Evolutionary conservation across 2,329 filamentous ascomycete species (phyloP), one percentile per base, ranked within the genome.

Genomic region (Chaetomium olivaceum): DNA sequence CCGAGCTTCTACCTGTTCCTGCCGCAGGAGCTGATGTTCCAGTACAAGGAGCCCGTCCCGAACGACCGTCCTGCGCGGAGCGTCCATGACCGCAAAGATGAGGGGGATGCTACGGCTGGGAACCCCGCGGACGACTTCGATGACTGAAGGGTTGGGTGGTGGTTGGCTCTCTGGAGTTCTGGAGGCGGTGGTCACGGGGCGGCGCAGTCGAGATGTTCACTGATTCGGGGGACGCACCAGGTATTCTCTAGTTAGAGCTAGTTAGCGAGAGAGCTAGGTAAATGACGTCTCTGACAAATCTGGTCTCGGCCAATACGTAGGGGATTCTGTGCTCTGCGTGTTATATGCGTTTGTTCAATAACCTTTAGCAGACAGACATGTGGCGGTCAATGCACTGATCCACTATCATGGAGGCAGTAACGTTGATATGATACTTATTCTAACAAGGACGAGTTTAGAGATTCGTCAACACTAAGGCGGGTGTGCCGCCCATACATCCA

Each of bases 1-100:
- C 86, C 86, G 3, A 85, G 83, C 0, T 91, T 90, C 73, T 87
- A 90, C 73, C 83, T 80, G 0, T 86, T 87, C 64, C 78, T 93
- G 29, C 83, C 85, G 0, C 91, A 93, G 74, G 85, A 89, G 70
- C 78, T 91, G 69, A 91, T 93, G 88, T 71, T 81, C 25, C 76
- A 81, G 21, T 93, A 85, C 83, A 91, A 87, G 74, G 77, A 83
- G 27, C 88, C 89, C 0, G 73, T 73, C 2, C 71, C 71, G 0
- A 79, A 79, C 31, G 76, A 81, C 16, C 80, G 83, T 0, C 80
- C 80, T 3, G 77, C 80, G 2, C 81, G 79, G 3, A 85, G 81
- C 1, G 76, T 81, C 2, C 71, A 79, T 12, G 71, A 82, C 58
- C 75, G 71, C 11, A 59, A 56, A 4, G 63, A 59, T 1, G 63